Percentiles rank a stretch among this genome's conserved stretches.
These are phyloP conservation scores for Aleurites moluccanus DNA, from an alignment of 441 rosid genomes.

Conservation along the genomic window DNA sequence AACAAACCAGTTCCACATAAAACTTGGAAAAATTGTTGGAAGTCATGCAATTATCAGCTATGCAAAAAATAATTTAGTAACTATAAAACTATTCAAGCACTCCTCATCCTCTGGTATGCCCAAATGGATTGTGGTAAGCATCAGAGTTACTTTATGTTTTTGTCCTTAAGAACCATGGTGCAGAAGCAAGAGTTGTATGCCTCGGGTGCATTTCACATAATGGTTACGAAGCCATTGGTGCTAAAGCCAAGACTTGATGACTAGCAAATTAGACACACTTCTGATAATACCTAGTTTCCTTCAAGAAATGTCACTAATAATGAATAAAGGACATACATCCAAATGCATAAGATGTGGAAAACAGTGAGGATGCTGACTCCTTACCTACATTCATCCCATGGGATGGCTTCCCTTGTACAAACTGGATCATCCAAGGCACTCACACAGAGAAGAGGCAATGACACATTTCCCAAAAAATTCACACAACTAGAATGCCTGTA, in stretches of 20 bases:
- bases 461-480: slow-evolving; percentile 39
- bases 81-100: not conserved
- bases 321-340: not conserved
- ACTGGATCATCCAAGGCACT: slow-evolving; percentile 55
- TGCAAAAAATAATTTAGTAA: not conserved
- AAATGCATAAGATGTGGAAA: not conserved
- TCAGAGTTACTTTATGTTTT: not conserved
- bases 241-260: not conserved
- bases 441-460: slow-evolving; percentile 52
- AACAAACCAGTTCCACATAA: slow-evolving; percentile 10
- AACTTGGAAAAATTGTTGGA: no score
- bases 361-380: slow-evolving; percentile 20
- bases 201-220: not conserved
- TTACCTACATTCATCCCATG: slow-evolving; percentile 94
- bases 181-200: not conserved
- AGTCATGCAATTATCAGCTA: not conserved
- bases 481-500: slow-evolving; percentile 44
- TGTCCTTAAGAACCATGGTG: not conserved
- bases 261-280: not conserved
- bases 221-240: not conserved
- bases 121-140: no score
- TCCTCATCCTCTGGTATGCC: not conserved
- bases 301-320: slow-evolving; percentile 5
- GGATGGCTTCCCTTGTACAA: slow-evolving; percentile 84
- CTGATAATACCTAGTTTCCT: not conserved